Percentiles rank a stretch among this genome's conserved stretches.
phyloP scores from a whole-genome alignment of 2,329 filamentous ascomycete genomes.

The Fusarium agapanthi region DNA sequence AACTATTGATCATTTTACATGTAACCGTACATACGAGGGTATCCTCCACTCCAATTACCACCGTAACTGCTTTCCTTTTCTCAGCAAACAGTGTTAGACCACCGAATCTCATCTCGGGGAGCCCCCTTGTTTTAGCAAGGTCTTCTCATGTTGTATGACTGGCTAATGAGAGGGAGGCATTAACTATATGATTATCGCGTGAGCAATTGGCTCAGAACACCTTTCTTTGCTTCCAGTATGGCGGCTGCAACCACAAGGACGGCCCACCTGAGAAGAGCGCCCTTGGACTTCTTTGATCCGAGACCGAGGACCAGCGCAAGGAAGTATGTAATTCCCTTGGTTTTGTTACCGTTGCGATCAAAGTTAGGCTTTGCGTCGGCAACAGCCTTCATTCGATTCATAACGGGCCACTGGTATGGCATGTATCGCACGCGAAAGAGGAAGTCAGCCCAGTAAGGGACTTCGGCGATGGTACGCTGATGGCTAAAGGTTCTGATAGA shows the following conservation, averaged over 20 bases:
- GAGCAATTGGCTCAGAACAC: conserved; percentile 45
- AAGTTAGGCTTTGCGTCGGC: conserved; percentile 64
- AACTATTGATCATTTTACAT: neutral
- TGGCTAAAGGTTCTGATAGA: conserved; percentile 57
- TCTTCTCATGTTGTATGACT: neutral
- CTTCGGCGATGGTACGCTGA: conserved; percentile 49
- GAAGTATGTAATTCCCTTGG: conserved; percentile 65
- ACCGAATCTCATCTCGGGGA: neutral
- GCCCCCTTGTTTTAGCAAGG: neutral
- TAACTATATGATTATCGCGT: conserved; percentile 29
- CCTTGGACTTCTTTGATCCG: conserved; percentile 59
- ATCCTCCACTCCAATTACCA: neutral
- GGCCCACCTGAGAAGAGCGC: conserved; percentile 62
- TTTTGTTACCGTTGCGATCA: conserved; percentile 65
- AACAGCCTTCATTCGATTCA: conserved; percentile 56
- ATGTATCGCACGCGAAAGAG: conserved; percentile 74
- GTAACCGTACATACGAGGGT: neutral
- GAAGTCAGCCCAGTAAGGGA: conserved; percentile 51
- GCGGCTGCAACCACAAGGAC: conserved; percentile 52
- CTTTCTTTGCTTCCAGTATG: conserved; percentile 48
- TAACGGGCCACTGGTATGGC: conserved; percentile 62
- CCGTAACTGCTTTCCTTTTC: neutral
- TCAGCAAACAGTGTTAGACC: neutral
- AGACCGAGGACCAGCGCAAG: conserved; percentile 59
- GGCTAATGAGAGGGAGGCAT: neutral